Conservation (phyloP, 1,284 basidiomycete genomes). For the Cutaneotrichosporon cutaneum region DNA sequence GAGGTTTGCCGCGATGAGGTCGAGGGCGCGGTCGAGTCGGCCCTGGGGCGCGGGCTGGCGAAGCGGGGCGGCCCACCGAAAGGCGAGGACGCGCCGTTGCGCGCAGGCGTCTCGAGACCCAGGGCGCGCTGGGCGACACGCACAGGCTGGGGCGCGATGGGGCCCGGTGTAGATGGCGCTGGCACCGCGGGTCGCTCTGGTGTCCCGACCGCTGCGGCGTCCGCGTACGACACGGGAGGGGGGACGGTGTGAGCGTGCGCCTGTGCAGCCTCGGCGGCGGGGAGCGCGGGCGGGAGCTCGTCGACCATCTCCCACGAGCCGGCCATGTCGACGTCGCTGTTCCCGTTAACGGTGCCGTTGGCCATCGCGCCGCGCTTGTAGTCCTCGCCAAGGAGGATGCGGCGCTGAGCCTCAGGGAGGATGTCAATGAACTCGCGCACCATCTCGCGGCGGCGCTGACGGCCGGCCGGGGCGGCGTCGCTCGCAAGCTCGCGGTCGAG, state of each 20-base stretch:
- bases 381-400: slow-evolving; percentile 22
- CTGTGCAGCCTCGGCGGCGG: neutral
- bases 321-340: slow-evolving; percentile 31
- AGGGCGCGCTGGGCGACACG: slow-evolving; percentile 18
- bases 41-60: slow-evolving; percentile 15
- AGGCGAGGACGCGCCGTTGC: slow-evolving; percentile 28
- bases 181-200: slow-evolving; percentile 1
- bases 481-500: slow-evolving; percentile 63
- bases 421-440: slow-evolving; percentile 65
- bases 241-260: slow-evolving; percentile 7
- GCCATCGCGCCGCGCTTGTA: slow-evolving; percentile 10
- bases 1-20: neutral
- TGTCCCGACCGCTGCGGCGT: neutral
- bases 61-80: slow-evolving; percentile 49
- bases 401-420: slow-evolving; percentile 60
- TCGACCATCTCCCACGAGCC: slow-evolving; percentile 19
- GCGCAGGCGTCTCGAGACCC: slow-evolving; percentile 16
- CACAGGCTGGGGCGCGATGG: slow-evolving; percentile 24
- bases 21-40: slow-evolving; percentile 24
- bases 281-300: neutral
- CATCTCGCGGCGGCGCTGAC: slow-evolving; percentile 61
- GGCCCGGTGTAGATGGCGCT: slow-evolving; percentile 8
- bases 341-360: slow-evolving; percentile 20
- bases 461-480: slow-evolving; percentile 39
- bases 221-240: neutral